These are phyloP conservation scores for Penicillium digitatum DNA, from an alignment of 2,329 filamentous ascomycete genomes.

Conservation along the genomic window DNA sequence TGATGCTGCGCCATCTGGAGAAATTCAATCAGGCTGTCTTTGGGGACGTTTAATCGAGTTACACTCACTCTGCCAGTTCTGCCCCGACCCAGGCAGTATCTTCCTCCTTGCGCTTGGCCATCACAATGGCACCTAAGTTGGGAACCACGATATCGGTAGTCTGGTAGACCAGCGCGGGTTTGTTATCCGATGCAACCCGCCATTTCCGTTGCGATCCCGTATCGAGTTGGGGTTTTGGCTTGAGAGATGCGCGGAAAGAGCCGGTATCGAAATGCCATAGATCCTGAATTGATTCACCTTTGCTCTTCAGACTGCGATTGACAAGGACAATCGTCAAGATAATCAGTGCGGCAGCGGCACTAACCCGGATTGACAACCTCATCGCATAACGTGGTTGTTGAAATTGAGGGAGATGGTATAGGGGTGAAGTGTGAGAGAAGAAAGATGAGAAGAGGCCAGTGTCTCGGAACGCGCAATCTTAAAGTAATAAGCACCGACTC, in stretches of 20 bases:
- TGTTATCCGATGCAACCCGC: constrained; percentile 13
- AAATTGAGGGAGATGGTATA: constrained; percentile 1
- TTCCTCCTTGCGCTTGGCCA: constrained; percentile 43
- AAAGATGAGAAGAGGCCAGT: constrained; percentile 1
- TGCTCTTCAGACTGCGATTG: constrained; percentile 23
- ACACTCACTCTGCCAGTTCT: constrained; percentile 43
- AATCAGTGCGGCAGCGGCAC: constrained; percentile 31
- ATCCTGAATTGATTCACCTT: constrained; percentile 20
- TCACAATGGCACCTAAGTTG: constrained; percentile 42
- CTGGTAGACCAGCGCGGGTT: constrained; percentile 22
- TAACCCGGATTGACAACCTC: constrained; percentile 28
- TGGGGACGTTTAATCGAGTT: background rate
- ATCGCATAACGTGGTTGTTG: constrained; percentile 20
- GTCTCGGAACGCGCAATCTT: constrained; percentile 8
- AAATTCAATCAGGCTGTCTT: background rate
- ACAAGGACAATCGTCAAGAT: constrained; percentile 29
- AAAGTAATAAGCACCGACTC: constrained; percentile 6
- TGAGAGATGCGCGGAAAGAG: constrained; percentile 14
- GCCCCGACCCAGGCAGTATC: constrained; percentile 47
- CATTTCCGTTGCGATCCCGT: constrained; percentile 18
- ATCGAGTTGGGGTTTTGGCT: constrained; percentile 7
- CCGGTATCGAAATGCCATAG: constrained; percentile 29
- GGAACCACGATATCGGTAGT: constrained; percentile 30
- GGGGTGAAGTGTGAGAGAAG: constrained; percentile 6
- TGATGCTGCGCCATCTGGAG: constrained; percentile 44